Percentiles rank a stretch among this genome's conserved stretches.
These are phyloP conservation scores for Aspergillus viridinutans DNA, from an alignment of 2,329 filamentous ascomycete genomes.

Conservation along the genomic window DNA sequence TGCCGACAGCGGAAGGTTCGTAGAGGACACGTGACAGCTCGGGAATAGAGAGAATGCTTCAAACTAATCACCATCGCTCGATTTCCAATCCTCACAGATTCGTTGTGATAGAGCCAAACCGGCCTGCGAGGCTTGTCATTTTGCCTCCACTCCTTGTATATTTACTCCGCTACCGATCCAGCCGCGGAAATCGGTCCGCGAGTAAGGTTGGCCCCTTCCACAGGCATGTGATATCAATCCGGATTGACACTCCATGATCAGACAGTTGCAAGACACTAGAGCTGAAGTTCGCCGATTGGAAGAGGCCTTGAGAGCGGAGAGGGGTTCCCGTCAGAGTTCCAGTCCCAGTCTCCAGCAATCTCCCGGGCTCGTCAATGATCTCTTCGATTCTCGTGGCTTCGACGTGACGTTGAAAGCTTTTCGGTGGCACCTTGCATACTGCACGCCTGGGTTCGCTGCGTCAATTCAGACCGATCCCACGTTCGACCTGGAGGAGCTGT, in stretches of 20 bases:
- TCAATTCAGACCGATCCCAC: constrained; percentile 7
- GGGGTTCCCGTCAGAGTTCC: not conserved
- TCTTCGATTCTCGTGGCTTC: not conserved
- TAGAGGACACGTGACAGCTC: not conserved
- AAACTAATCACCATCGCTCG: not conserved
- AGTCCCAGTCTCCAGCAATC: not conserved
- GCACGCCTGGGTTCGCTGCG: constrained; percentile 10
- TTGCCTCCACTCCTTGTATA: constrained; percentile 17
- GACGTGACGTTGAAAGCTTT: constrained; percentile 9
- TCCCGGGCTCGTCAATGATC: not conserved
- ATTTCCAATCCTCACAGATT: constrained; percentile 11
- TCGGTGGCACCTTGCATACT: constrained; percentile 17
- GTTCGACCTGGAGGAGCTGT: constrained; percentile 16
- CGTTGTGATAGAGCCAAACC: constrained; percentile 23
- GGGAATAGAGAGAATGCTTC: not conserved
- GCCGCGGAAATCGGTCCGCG: constrained; percentile 16
- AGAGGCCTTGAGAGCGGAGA: not conserved
- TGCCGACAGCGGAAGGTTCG: constrained; percentile 22
- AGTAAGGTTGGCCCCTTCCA: constrained; percentile 12
- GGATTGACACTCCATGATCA: not conserved
- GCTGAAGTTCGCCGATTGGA: not conserved
- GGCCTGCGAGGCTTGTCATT: constrained; percentile 23
- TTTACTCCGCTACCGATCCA: constrained; percentile 13
- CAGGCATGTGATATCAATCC: not conserved
- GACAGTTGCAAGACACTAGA: constrained; percentile 10